Percentiles rank a stretch among this genome's conserved stretches.
Conservation (phyloP, 140 eudicot species). For the Cichorium intybus region DNA sequence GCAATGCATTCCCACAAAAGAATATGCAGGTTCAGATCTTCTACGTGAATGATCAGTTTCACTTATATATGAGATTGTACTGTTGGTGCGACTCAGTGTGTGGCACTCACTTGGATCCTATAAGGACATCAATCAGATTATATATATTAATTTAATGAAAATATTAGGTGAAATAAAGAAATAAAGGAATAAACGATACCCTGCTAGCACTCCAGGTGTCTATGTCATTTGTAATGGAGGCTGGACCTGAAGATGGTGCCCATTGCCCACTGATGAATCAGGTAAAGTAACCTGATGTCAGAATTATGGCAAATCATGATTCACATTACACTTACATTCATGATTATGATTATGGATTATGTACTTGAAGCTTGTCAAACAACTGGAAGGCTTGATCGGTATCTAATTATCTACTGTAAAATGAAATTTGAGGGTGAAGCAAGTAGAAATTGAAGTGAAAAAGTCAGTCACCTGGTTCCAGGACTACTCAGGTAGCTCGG, state of each 20-base stretch:
- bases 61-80: slow-evolving; percentile 57
- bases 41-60: slow-evolving; percentile 57
- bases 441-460: neutral
- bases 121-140: slow-evolving; percentile 1
- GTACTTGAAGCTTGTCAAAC: slow-evolving; percentile 5
- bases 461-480: slow-evolving; percentile 58
- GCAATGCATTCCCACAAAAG: slow-evolving; percentile 99
- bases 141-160: too few relatives aligned
- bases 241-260: slow-evolving; percentile 69
- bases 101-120: slow-evolving; percentile 61
- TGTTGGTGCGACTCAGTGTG: slow-evolving; percentile 57
- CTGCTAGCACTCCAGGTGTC: slow-evolving; percentile 73
- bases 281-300: slow-evolving; percentile 72
- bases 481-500: slow-evolving; percentile 76
- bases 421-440: neutral
- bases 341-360: neutral
- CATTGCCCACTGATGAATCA: slow-evolving; percentile 90
- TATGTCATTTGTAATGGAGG: slow-evolving; percentile 57
- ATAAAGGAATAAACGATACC: slow-evolving; percentile 41
- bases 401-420: neutral
- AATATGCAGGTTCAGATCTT: slow-evolving; percentile 82
- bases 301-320: slow-evolving; percentile 40
- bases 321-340: neutral
- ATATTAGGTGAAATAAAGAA: neutral
- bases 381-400: slow-evolving; percentile 8